phyloP scores from a whole-genome alignment of 352 stramenopile genomes.

The Phytopythium boreale region DNA sequence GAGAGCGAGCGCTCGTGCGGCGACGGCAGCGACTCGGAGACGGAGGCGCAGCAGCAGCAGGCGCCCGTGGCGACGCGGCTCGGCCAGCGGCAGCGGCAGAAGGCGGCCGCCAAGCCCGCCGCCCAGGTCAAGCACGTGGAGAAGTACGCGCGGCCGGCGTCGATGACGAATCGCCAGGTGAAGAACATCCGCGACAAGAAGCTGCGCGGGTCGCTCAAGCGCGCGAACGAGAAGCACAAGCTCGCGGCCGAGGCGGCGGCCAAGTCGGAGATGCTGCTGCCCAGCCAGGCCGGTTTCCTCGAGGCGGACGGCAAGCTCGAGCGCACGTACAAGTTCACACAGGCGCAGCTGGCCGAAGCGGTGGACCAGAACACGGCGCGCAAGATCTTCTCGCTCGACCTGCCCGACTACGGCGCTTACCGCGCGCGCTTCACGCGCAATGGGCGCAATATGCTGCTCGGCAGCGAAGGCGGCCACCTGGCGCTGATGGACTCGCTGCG shows the following conservation, averaged over 20 bases:
- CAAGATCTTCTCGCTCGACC: constrained; percentile 95
- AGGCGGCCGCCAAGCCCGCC: constrained; percentile 4
- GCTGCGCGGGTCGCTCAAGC: constrained; percentile 68
- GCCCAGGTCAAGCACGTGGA: constrained; percentile 56
- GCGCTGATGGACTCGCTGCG: constrained; percentile 93
- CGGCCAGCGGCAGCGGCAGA: constrained; percentile 23
- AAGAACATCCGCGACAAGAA: constrained; percentile 88
- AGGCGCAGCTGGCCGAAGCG: constrained; percentile 81
- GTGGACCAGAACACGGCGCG: constrained; percentile 93
- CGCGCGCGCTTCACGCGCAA: constrained; percentile 94
- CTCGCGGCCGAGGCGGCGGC: constrained; percentile 83
- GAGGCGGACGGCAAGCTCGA: constrained; percentile 95
- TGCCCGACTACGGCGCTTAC: constrained; percentile 94
- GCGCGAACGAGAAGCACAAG: constrained; percentile 76
- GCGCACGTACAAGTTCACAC: constrained; percentile 94
- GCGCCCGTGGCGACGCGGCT: constrained; percentile 66
- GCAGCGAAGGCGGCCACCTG: constrained; percentile 93
- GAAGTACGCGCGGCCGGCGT: constrained; percentile 69
- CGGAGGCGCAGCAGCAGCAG: constrained; percentile 52
- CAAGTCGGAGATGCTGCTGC: constrained; percentile 90
- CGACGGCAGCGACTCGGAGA: constrained; percentile 49
- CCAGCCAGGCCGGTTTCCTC: constrained; percentile 80
- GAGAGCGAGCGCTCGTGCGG: constrained; percentile 20
- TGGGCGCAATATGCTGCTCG: constrained; percentile 93
- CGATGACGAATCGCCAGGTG: constrained; percentile 56